Evolutionary conservation across 306 rosid genomes (phyloP), one percentile per base, ranked within the genome.

Genomic region (Vigna reflexopilosa): DNA sequence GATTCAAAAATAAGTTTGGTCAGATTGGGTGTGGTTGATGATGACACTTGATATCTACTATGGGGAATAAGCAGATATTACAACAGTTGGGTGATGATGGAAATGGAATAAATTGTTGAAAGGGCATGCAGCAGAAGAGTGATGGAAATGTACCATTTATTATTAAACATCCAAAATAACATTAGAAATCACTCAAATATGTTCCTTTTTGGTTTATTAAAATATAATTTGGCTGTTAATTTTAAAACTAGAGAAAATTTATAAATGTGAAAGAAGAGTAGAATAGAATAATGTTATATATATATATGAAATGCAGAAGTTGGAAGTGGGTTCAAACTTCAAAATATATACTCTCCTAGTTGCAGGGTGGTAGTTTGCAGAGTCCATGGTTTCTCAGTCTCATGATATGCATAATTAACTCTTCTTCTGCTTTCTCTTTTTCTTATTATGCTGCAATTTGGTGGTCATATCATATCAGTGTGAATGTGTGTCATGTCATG

Each of bases 281-380:
- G 28, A 26, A 2, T 26, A 26, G 28, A 26, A 26, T 26, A 26
- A 26, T 26, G 28, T 26, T 26, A 26, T 26, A 26, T 26, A 26
- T 24, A 24, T 26, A 26, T 26, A 24, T 28, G 47, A 42, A 42
- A 42, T 42, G 70, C 1, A n/a, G 70, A 10, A 65, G 11, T 65
- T 38, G 17, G 52, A 44, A 67, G 36, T 19, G 52, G 72, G 72
- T 67, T 67, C 72, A 67, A 44, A 67, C 72, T 67, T 89, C 97
- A 87, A 94, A 90, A 88, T 89, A 74, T 89, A 89, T 89, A 81
- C 94, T 79, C 83, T 80, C 20, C 59, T 22, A 19, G 34, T 30
- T 77, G 49, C 82, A 65, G 62, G 42, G 62, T 28, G 22, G 51
- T 28, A 14, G 73, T 66, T 15, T 28, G 34, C 62, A 69, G 44